These are phyloP conservation scores for Andrographis paniculata DNA, from an alignment of 305 asterid species.

Conservation along the genomic window DNA sequence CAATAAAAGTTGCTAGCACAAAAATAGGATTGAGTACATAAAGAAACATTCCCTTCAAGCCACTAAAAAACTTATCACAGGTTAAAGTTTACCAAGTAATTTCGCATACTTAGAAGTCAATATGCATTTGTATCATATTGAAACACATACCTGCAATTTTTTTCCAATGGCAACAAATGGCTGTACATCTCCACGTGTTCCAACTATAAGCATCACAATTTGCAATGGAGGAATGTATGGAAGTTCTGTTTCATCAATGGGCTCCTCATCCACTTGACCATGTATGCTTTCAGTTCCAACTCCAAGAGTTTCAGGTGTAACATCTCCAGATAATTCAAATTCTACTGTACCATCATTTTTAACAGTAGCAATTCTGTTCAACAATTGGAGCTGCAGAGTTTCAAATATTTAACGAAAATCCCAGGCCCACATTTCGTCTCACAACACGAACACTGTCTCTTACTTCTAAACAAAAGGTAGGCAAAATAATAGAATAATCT, in stretches of 20 bases:
- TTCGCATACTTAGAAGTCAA: slow-evolving; percentile 6
- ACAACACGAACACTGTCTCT: background rate
- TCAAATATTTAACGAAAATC: slow-evolving; percentile 50
- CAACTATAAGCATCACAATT: slow-evolving; percentile 83
- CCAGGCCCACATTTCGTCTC: too few relatives aligned
- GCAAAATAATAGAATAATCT: too few relatives aligned
- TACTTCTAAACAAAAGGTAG: slow-evolving; percentile 2
- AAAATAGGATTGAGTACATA: background rate
- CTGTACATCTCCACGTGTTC: slow-evolving; percentile 96
- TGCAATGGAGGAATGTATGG: slow-evolving; percentile 66
- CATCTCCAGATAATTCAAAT: background rate
- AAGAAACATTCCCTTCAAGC: background rate
- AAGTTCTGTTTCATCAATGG: slow-evolving; percentile 54
- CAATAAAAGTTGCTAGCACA: too few relatives aligned
- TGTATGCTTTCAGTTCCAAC: background rate
- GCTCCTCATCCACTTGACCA: slow-evolving; percentile 40
- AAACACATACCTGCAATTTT: slow-evolving; percentile 44
- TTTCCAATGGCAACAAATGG: slow-evolving; percentile 89
- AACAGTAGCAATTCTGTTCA: background rate
- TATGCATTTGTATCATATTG: slow-evolving; percentile 5
- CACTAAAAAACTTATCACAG: background rate
- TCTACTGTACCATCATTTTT: background rate
- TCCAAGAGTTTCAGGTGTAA: background rate
- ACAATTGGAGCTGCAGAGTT: slow-evolving; percentile 45
- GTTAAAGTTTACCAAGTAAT: too few relatives aligned